These are phyloP conservation scores for Aspergillus avenaceus DNA, from an alignment of 495 filamentous ascomycete species.

Conservation along the genomic window DNA sequence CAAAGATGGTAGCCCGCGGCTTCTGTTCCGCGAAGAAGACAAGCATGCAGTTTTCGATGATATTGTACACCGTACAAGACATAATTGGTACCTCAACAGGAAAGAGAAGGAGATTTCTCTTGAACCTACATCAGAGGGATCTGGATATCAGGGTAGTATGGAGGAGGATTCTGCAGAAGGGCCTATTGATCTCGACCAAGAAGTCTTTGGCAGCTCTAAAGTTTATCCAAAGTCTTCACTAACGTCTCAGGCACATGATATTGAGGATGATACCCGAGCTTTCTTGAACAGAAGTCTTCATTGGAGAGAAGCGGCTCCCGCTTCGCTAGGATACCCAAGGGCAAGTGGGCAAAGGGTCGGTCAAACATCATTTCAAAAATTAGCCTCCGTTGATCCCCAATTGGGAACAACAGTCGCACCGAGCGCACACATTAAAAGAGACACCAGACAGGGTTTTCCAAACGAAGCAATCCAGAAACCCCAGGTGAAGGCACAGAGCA, in stretches of 20 bases:
- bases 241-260: not conserved
- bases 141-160: not conserved
- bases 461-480: not conserved
- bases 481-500: not conserved
- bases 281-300: not conserved
- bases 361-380: not conserved
- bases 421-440: not conserved
- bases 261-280: not conserved
- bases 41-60: not conserved
- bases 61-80: not conserved
- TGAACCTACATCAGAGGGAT: not conserved
- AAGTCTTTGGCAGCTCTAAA: not conserved
- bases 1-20: constrained; percentile 27
- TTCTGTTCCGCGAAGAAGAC: not conserved
- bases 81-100: not conserved
- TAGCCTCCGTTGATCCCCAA: not conserved
- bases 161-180: not conserved
- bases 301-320: not conserved
- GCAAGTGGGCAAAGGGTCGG: not conserved
- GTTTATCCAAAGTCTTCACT: not conserved
- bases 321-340: not conserved
- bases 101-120: not conserved
- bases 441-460: not conserved
- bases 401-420: not conserved
- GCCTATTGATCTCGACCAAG: not conserved